Evolutionary conservation across 2,329 filamentous ascomycete genomes (phyloP).

Genomic region (Microascus cirrosus): DNA sequence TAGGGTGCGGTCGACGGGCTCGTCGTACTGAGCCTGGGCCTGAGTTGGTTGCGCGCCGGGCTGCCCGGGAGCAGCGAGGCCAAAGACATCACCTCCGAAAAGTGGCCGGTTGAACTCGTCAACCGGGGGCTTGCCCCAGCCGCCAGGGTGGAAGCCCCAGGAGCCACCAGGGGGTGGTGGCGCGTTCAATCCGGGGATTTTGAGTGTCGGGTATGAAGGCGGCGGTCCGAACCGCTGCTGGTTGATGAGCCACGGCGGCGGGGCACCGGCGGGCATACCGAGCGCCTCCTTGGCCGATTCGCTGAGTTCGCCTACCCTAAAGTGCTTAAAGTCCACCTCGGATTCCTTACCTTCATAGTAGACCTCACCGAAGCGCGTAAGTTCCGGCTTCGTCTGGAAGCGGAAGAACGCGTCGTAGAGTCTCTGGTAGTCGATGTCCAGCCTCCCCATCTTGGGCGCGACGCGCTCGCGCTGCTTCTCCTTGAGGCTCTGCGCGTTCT

Average conservation of each 20-base stretch:
- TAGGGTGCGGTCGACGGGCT: slow-evolving; percentile 73
- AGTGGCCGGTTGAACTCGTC: slow-evolving; percentile 87
- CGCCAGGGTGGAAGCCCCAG: slow-evolving; percentile 93
- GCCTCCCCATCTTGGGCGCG: slow-evolving; percentile 87
- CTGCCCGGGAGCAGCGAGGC: slow-evolving; percentile 39
- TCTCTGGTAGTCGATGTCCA: slow-evolving; percentile 98
- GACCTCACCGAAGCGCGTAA: slow-evolving; percentile 95
- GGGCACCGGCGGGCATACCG: slow-evolving; percentile 84
- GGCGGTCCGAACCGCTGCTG: slow-evolving; percentile 90
- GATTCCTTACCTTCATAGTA: slow-evolving; percentile 99
- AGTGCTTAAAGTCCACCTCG: slow-evolving; percentile 85
- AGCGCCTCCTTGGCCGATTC: slow-evolving; percentile 86
- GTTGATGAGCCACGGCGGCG: slow-evolving; percentile 95
- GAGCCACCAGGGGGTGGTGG: slow-evolving; percentile 78
- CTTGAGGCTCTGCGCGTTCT: slow-evolving; percentile 82
- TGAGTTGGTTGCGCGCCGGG: slow-evolving; percentile 21
- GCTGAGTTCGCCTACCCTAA: slow-evolving; percentile 80
- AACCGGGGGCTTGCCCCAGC: slow-evolving; percentile 90
- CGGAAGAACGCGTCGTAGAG: slow-evolving; percentile 98
- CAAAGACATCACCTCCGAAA: slow-evolving; percentile 92
- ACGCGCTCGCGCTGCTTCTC: slow-evolving; percentile 94
- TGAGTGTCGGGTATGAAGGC: slow-evolving; percentile 89
- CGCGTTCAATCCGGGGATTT: slow-evolving; percentile 88
- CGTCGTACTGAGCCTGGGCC: slow-evolving; percentile 39
- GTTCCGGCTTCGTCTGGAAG: slow-evolving; percentile 88